Evolutionary conservation across 345 rosid genomes (phyloP), one percentile per base, ranked within the genome.

Genomic region (Eucalyptus erythrocorys): DNA sequence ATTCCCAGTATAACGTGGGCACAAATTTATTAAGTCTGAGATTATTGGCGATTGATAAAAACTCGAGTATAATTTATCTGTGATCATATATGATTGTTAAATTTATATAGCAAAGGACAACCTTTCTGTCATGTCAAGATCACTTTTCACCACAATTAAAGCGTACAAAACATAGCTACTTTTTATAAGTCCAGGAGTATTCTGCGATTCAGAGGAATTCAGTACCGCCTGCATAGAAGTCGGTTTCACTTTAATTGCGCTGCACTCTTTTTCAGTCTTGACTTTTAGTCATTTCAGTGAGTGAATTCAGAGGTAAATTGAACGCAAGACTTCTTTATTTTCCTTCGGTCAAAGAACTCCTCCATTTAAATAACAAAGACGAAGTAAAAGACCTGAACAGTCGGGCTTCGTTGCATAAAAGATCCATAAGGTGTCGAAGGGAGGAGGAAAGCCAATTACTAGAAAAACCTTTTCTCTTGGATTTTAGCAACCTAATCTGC

Each of bases 231-330:
- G 27, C 45, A 5, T 2, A 45, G 26, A 19, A 5, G 81, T 19
- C 45, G 10, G 81, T 19, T 6, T 71, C 45, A 19, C 8, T 37
- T 68, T 21, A 71, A 71, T 5, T 37, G 10, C 21, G 37, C n/a
- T 7, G 76, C 6, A n/a, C 0, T 21, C 9, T 13, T 4, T n/a
- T n/a, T 7, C 10, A n/a, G 37, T 14, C 37, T 64, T 64, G 17
- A 64, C 37, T 14, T 2, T 24, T 3, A 19, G 45, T 71, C 81
- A 34, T 42, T 37, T 37, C 27, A 71, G 42, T 3, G 2, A 7
- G 80, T 68, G 24, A 68, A 68, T 4, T 17, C 42, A 3, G 24
- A 40, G 45, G 26, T 10, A 71, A 71, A 37, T 24, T 10, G 45
- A 37, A 37, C 0, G 82, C 4, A 5, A 21, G 4, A 10, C 45